phyloP scores from a whole-genome alignment of 352 stramenopile genomes.

The Phytopythium mirpurense region DNA sequence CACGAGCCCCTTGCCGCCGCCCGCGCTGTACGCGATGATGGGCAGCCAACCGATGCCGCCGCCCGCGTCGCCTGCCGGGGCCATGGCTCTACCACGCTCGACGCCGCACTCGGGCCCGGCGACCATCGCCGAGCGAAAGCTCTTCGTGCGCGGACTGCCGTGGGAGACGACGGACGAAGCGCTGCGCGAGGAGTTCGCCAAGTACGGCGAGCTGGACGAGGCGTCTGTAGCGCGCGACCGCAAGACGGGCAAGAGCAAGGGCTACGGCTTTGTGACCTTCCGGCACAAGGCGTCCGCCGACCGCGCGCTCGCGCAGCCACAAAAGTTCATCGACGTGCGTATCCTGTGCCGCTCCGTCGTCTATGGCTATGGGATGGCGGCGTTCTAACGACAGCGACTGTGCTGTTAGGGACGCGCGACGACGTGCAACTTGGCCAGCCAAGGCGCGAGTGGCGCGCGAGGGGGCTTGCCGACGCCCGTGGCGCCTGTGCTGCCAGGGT shows the following conservation, averaged over 20 bases:
- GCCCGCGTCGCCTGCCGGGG: constrained; percentile 1
- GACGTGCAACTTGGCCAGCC: constrained; percentile 53
- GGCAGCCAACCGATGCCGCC: constrained; percentile 14
- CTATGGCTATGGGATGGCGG: no score
- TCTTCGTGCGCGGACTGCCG: constrained; percentile 55
- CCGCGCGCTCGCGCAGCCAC: constrained; percentile 45
- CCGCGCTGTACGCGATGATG: constrained; percentile 15
- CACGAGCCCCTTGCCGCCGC: constrained; percentile 11
- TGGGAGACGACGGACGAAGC: constrained; percentile 51
- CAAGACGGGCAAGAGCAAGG: constrained; percentile 54
- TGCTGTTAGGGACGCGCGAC: constrained; percentile 38
- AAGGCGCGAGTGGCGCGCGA: constrained; percentile 13
- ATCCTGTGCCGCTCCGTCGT: no score
- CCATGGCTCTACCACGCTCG: neutral
- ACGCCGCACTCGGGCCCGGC: constrained; percentile 6
- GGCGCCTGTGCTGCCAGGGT: constrained; percentile 14
- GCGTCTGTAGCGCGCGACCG: constrained; percentile 41
- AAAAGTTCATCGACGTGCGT: constrained; percentile 67
- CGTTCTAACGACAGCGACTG: no score
- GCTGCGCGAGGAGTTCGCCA: constrained; percentile 48
- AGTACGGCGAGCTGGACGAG: constrained; percentile 60
- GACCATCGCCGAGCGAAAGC: constrained; percentile 36
- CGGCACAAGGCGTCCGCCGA: constrained; percentile 35
- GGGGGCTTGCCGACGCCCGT: constrained; percentile 9
- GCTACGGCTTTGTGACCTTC: constrained; percentile 70